phyloP scores from a whole-genome alignment of 176 grass and related monocot genomes.

The Oryza rufipogon region DNA sequence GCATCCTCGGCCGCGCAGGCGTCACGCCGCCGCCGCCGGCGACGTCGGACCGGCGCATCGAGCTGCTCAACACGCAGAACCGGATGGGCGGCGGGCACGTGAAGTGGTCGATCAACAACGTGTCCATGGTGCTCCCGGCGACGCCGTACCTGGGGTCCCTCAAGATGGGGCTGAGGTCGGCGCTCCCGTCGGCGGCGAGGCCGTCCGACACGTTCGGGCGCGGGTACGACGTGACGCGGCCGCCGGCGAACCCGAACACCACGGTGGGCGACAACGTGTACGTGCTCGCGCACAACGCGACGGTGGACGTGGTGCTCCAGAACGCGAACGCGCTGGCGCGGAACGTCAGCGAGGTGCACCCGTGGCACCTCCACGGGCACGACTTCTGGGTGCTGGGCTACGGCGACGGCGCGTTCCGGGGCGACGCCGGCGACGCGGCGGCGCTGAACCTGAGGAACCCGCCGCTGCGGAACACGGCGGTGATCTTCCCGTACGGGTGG shows the following conservation, averaged over 20 bases:
- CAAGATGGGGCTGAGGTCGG: constrained; percentile 59
- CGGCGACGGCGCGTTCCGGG: constrained; percentile 52
- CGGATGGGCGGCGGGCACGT: constrained; percentile 53
- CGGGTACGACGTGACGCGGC: constrained; percentile 58
- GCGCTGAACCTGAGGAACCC: constrained; percentile 62
- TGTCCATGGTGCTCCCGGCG: constrained; percentile 67
- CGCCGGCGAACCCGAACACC: constrained; percentile 66
- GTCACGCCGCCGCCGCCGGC: constrained; percentile 54
- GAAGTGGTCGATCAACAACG: constrained; percentile 88
- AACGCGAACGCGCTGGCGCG: constrained; percentile 66
- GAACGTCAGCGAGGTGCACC: constrained; percentile 80
- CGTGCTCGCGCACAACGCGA: constrained; percentile 31
- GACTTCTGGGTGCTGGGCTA: constrained; percentile 94
- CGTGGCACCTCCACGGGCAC: constrained; percentile 89
- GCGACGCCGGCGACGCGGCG: constrained; percentile 27
- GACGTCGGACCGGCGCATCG: constrained; percentile 52
- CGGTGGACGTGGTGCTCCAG: constrained; percentile 55
- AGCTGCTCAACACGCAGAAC: constrained; percentile 88
- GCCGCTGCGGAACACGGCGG: constrained; percentile 80
- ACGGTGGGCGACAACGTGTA: constrained; percentile 47
- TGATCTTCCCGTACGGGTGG: constrained; percentile 78
- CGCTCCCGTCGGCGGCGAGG: background rate
- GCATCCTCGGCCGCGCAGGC: constrained; percentile 51
- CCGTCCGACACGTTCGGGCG: constrained; percentile 58
- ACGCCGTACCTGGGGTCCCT: constrained; percentile 81